Evolutionary conservation across 2,329 filamentous ascomycete species (phyloP).

Genomic region (Fusarium beomiforme): DNA sequence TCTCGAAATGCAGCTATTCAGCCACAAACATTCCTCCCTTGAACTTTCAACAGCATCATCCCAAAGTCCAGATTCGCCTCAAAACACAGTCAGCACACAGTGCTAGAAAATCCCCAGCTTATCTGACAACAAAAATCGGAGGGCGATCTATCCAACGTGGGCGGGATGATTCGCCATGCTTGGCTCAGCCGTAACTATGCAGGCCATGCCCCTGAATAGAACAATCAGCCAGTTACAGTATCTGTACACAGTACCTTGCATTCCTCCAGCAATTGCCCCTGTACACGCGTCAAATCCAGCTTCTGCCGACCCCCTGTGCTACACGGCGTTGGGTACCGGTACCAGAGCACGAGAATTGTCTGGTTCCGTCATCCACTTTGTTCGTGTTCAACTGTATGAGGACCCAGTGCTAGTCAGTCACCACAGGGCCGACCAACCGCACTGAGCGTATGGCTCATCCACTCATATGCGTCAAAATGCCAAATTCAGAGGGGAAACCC

Average conservation of each 20-base stretch:
- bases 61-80: neutral
- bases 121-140: constrained; percentile 21
- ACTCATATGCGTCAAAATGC: constrained; percentile 33
- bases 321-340: constrained; percentile 30
- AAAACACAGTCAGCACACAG: constrained; percentile 28
- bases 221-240: constrained; percentile 22
- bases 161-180: constrained; percentile 47
- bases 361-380: constrained; percentile 19
- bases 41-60: constrained; percentile 16
- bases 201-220: constrained; percentile 37
- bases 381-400: constrained; percentile 32
- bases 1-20: neutral
- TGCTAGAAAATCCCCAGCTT: constrained; percentile 29
- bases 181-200: constrained; percentile 12
- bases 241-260: constrained; percentile 31
- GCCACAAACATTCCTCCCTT: constrained; percentile 28
- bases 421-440: neutral
- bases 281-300: constrained; percentile 38
- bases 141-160: constrained; percentile 47
- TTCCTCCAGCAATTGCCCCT: constrained; percentile 21
- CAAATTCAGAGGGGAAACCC: constrained; percentile 42
- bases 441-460: constrained; percentile 9
- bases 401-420: constrained; percentile 7
- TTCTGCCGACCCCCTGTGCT: constrained; percentile 13
- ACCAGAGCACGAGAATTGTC: constrained; percentile 14